Base-by-base conservation (phyloP, 2,329 filamentous ascomycete genomes). In the Fusarium irregulare region DNA sequence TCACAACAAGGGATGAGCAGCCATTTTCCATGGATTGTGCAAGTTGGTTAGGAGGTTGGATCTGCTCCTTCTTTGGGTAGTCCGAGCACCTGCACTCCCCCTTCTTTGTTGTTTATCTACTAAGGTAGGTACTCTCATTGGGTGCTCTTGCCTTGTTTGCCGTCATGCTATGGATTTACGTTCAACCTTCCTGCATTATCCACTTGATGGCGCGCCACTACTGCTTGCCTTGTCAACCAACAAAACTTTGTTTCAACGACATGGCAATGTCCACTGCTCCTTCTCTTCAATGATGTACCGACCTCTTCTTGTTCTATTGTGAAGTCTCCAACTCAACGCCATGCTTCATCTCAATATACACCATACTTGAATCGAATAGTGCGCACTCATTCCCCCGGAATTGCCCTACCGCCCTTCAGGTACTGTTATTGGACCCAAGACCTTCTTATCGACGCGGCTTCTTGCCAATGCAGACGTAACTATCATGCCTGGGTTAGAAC, bases 401-500 rank as follows among this genome's bases (percentile, higher is more conserved):
- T 34, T n/a, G 40, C 49, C 51, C 16, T 32, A 53, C 48, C 48
- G 44, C 25, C 53, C 27, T 30, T 23, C 20, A 25, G 21, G 20
- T 34, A 7, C 42, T 47, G 37, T 14, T n/a, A 20, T 41, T 30
- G n/a, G 28, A 20, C 27, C 34, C 30, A 2, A 42, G 32, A 48
- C 41, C 46, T 14, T 32, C 21, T 73, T 54, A 75, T 61, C 70
- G 66, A 49, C 61, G 70, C 59, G 86, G 85, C 69, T 90, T 91
- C 66, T 84, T 83, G 51, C 88, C 88, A 71, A 90, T 89, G 68
- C 87, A 89, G 40, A 90, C 85, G 75, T 90, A 89, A 68, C 87
- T 89, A 61, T 55, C 46, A 46, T 62, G 41, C 20, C 41, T 65
- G 45, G 8, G 48, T 74, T 30, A 75, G 64, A 41, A 56, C 37